phyloP scores from a whole-genome alignment of 129 eudicot species.

The Arctium minus region DNA sequence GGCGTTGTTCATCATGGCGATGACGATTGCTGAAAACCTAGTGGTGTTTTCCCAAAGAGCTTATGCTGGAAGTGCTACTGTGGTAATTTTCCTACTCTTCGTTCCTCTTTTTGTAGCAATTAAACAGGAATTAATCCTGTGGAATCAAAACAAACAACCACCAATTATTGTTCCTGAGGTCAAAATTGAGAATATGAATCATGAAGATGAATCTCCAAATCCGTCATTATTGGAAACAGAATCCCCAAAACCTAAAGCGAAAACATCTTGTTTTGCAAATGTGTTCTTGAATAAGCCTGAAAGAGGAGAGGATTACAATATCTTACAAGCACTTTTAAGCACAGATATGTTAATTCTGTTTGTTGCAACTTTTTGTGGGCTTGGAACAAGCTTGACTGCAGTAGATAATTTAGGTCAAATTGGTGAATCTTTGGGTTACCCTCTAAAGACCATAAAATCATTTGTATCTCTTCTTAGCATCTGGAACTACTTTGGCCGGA shows the following conservation, averaged over 20 bases:
- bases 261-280: slow-evolving; percentile 21
- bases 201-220: not conserved
- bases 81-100: slow-evolving; percentile 47
- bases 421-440: slow-evolving; percentile 75
- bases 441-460: slow-evolving; percentile 51
- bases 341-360: slow-evolving; percentile 70
- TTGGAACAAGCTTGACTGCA: slow-evolving; percentile 75
- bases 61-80: slow-evolving; percentile 41
- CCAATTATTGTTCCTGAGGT: not conserved
- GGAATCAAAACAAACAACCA: slow-evolving; percentile 14
- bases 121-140: slow-evolving; percentile 41
- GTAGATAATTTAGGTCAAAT: slow-evolving; percentile 86
- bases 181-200: slow-evolving; percentile 26
- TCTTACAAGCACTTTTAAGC: slow-evolving; percentile 72
- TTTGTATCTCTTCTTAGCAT: slow-evolving; percentile 79
- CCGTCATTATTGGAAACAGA: not conserved
- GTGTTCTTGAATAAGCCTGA: slow-evolving; percentile 48
- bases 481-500: slow-evolving; percentile 81
- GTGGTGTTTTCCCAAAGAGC: slow-evolving; percentile 31
- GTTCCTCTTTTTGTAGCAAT: slow-evolving; percentile 48
- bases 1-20: slow-evolving; percentile 71
- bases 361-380: slow-evolving; percentile 55
- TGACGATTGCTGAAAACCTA: slow-evolving; percentile 55
- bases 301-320: slow-evolving; percentile 78
- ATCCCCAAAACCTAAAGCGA: not conserved